A percentile compares a stretch with the other conserved stretches of the same genome.
phyloP scores from a whole-genome alignment of 2,329 filamentous ascomycete genomes.

The Leptographium flavum region DNA sequence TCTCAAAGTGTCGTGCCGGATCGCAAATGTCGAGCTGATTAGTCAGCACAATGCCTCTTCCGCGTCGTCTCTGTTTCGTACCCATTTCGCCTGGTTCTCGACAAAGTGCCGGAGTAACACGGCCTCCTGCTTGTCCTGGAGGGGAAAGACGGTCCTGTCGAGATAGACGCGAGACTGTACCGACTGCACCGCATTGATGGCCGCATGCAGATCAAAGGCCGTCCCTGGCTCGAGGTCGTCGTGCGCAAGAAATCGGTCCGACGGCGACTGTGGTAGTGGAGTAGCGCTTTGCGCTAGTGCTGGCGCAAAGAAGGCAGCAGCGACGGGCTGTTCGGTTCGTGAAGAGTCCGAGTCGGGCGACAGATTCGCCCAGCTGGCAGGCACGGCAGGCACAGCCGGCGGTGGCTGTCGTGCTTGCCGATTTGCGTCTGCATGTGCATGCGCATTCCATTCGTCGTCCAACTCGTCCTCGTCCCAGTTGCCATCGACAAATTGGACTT shows the following conservation, averaged over 20 bases:
- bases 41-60: neutral
- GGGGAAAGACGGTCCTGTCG: conserved; percentile 14
- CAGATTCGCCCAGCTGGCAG: neutral
- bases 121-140: conserved; percentile 15
- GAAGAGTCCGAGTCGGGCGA: neutral
- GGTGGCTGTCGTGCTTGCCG: neutral
- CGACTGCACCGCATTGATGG: neutral
- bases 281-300: neutral
- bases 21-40: conserved; percentile 28
- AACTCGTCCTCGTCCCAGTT: conserved; percentile 4
- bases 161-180: conserved; percentile 12
- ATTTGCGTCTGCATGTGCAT: too few relatives aligned
- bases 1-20: conserved; percentile 31
- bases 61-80: too few relatives aligned
- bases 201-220: neutral
- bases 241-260: conserved; percentile 17
- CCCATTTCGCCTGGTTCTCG: conserved; percentile 21
- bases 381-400: neutral
- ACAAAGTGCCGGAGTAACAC: conserved; percentile 19
- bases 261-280: conserved; percentile 11
- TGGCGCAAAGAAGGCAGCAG: too few relatives aligned
- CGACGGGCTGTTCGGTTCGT: neutral
- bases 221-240: conserved; percentile 8
- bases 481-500: conserved; percentile 10
- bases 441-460: conserved; percentile 2